Conservation (phyloP, 2,329 filamentous ascomycete species). For the Hymenoscyphus linearis region DNA sequence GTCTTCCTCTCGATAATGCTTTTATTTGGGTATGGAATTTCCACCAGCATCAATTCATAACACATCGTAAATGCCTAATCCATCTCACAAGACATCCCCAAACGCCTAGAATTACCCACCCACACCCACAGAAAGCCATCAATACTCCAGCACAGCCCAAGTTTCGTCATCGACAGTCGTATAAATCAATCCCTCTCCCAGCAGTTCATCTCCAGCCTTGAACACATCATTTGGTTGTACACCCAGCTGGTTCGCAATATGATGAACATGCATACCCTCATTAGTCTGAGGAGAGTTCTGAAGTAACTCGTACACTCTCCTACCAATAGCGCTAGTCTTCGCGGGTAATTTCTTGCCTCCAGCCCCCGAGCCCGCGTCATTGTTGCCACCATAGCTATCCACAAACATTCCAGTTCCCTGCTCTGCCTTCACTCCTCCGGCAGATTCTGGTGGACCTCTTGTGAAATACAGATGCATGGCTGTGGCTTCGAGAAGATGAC, state of each 20-base stretch:
- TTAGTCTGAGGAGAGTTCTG: constrained; percentile 63
- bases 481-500: constrained; percentile 85
- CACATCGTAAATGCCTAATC: constrained; percentile 7
- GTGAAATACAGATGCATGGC: constrained; percentile 83
- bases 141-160: constrained; percentile 76
- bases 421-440: constrained; percentile 35
- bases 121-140: not conserved
- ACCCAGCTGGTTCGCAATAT: constrained; percentile 61
- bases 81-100: constrained; percentile 1
- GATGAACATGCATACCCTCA: constrained; percentile 78
- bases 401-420: constrained; percentile 34
- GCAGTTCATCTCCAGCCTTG: constrained; percentile 75
- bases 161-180: constrained; percentile 91
- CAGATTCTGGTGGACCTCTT: constrained; percentile 50
- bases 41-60: constrained; percentile 1
- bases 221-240: constrained; percentile 67
- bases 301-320: constrained; percentile 67
- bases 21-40: not conserved
- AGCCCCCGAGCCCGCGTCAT: constrained; percentile 25
- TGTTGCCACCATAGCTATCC: constrained; percentile 33
- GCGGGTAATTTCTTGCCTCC: constrained; percentile 34
- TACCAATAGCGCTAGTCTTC: constrained; percentile 48
- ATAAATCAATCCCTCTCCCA: constrained; percentile 71
- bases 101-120: not conserved
- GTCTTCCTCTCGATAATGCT: not conserved